Evolutionary conservation across 75 land plant species (phyloP).

Genomic region (Cupressus sempervirens): DNA sequence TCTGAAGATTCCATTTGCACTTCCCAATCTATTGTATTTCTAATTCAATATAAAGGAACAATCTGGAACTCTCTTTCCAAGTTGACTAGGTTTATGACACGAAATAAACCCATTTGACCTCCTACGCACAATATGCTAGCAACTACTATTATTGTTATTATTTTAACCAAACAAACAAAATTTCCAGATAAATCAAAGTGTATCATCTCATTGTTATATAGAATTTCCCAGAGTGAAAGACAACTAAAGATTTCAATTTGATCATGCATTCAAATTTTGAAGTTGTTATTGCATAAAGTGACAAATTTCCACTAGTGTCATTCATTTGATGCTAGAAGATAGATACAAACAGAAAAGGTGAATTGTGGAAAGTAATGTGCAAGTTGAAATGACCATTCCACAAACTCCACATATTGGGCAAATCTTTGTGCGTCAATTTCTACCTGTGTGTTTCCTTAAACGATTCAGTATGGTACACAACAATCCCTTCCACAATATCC

Average conservation of each 20-base stretch:
- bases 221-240: conserved; percentile 28
- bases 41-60: no score
- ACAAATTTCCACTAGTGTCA: not conserved
- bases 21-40: no score
- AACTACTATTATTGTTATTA: conserved; percentile 33
- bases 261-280: conserved; percentile 41
- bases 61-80: conserved; percentile 26
- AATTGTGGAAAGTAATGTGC: conserved; percentile 32
- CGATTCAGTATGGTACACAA: conserved; percentile 76
- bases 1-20: no score
- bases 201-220: conserved; percentile 23
- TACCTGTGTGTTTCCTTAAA: conserved; percentile 42
- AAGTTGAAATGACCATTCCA: conserved; percentile 27
- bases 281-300: conserved; percentile 38
- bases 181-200: conserved; percentile 23
- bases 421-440: conserved; percentile 9
- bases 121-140: conserved; percentile 40
- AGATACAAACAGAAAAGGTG: conserved; percentile 38
- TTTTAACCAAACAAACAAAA: conserved; percentile 11
- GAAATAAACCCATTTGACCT: conserved; percentile 37
- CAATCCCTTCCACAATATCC: conserved; percentile 93
- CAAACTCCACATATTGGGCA: conserved; percentile 29
- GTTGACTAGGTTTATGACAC: conserved; percentile 38
- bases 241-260: conserved; percentile 16
- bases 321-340: conserved; percentile 27